Base-by-base conservation (phyloP, 2,329 filamentous ascomycete genomes). In the Microcyclospora pomicola region DNA sequence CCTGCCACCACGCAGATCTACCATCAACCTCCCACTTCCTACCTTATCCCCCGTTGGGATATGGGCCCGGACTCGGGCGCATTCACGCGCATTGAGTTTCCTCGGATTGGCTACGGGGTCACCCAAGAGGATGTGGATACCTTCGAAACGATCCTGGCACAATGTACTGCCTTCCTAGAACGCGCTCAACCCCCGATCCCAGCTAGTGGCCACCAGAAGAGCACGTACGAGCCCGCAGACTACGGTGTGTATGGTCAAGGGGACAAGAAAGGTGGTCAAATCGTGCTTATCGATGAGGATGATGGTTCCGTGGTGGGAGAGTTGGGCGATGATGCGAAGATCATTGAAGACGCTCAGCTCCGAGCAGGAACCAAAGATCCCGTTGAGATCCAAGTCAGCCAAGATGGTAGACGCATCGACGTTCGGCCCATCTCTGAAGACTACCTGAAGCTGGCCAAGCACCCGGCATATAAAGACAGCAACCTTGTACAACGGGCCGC, bases 1-100 rank as follows among this genome's bases (percentile, higher is more conserved):
- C 91, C 91, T 10, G 88, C 88, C 13, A 96, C 87, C 0, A 96
- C 91, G 0, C 88, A 96, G 59, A 91, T 98, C 58, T 96, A 94
- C 64, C 86, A 94, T 60, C 85, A 96, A 63, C 86, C 87, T 6
- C 88, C 88, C 0, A 77, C 72, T 46, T 93, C 84, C 66, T 96
- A 96, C 56, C 69, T 96, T 34, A 94, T 98, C 44, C 91, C 91
- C 12, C 78, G 88, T 48, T 95, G 88, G 86, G 88, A 96, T 54
- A 66, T 95, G 12, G 87, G 85, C 3, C 83, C 82, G 1, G 82
- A 91, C 40, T 81, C 79, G 47, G 87, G 86, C 42, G 84, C 86
- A 13, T 96, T 96, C 56, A 95, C 88, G 14, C 74, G 86, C 39
- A 85, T 98, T 55, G 82, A 95, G 57, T 96, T 98, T 49, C 87